Conservation (phyloP, 2,329 filamentous ascomycete genomes). For the Sphaceloma murrayae region DNA sequence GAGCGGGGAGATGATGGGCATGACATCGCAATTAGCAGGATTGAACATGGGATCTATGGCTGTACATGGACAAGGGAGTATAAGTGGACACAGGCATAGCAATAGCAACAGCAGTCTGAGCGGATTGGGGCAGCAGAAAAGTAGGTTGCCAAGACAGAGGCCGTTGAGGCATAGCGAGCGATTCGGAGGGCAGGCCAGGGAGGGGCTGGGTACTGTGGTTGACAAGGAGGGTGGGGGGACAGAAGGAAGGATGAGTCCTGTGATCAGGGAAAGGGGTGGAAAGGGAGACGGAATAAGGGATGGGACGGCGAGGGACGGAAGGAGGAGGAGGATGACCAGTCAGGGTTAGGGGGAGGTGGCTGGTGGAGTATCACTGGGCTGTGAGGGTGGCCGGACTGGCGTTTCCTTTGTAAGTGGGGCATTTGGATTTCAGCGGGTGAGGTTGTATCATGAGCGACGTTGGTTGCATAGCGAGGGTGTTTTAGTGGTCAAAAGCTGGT, state of each 20-base stretch:
- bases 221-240: background rate
- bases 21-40: background rate
- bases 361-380: too few relatives aligned
- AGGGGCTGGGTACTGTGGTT: slow-evolving; percentile 1
- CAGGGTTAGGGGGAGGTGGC: slow-evolving; percentile 9
- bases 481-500: too few relatives aligned
- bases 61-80: background rate
- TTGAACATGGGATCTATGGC: background rate
- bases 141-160: slow-evolving; percentile 8
- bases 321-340: slow-evolving; percentile 15
- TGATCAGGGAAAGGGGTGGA: slow-evolving; percentile 7
- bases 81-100: background rate
- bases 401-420: too few relatives aligned
- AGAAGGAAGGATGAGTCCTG: slow-evolving; percentile 13
- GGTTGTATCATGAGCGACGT: too few relatives aligned
- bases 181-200: background rate
- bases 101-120: slow-evolving; percentile 11
- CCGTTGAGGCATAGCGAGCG: slow-evolving; percentile 8
- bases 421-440: too few relatives aligned
- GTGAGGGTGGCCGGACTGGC: too few relatives aligned
- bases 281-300: too few relatives aligned
- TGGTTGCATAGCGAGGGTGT: too few relatives aligned
- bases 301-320: too few relatives aligned
- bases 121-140: slow-evolving; percentile 5
- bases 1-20: slow-evolving; percentile 17